Percentiles rank a stretch among this genome's conserved stretches.
phyloP scores from a whole-genome alignment of 176 grass and related monocot species.

The Juncus inflexus region DNA sequence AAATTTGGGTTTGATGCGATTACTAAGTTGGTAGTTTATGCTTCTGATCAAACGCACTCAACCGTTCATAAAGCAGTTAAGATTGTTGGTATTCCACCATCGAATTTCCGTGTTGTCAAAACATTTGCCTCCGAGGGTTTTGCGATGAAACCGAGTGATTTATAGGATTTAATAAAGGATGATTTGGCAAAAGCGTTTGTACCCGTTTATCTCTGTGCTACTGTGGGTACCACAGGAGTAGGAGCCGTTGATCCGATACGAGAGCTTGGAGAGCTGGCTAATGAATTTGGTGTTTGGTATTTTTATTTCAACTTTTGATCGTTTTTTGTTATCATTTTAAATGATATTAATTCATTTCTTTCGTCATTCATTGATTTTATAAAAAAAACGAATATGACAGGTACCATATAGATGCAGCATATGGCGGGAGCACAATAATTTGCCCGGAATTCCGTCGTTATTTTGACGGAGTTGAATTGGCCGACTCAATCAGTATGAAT shows the following conservation, averaged over 20 bases:
- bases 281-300: conserved; percentile 34
- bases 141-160: conserved; percentile 1
- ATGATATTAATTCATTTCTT: too few species aligned
- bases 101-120: conserved; percentile 36
- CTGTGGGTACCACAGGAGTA: conserved; percentile 38
- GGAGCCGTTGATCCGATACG: conserved; percentile 33
- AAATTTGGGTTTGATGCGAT: conserved; percentile 41
- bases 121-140: conserved; percentile 14
- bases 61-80: conserved; percentile 55
- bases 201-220: conserved; percentile 41
- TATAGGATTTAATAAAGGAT: conserved; percentile 1
- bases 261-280: conserved; percentile 34
- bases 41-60: conserved; percentile 78
- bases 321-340: too few species aligned
- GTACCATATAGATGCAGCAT: conserved; percentile 82
- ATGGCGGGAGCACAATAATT: conserved; percentile 74
- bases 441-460: conserved; percentile 73
- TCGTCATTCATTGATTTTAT: too few species aligned
- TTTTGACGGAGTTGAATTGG: conserved; percentile 71
- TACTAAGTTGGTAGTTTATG: conserved; percentile 63
- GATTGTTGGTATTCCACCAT: conserved; percentile 45
- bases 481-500: conserved; percentile 90
- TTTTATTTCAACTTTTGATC: too few species aligned
- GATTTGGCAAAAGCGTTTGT: conserved; percentile 30
- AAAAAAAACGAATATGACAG: background rate